These are phyloP conservation scores for Penicillium sp. DNA, from an alignment of 2,329 filamentous ascomycete genomes.

Conservation along the genomic window DNA sequence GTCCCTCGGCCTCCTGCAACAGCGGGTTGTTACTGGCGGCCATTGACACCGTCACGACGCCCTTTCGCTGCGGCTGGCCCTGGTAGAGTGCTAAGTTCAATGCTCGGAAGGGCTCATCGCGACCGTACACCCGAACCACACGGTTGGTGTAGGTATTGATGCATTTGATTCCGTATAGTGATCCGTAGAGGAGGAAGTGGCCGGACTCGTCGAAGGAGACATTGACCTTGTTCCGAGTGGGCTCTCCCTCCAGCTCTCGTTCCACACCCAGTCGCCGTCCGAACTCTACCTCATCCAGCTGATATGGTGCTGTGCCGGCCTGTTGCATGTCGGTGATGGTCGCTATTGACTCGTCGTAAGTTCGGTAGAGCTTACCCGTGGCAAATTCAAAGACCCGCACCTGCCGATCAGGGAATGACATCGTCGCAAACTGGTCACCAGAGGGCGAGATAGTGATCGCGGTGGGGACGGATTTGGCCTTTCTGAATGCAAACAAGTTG, in stretches of 20 bases:
- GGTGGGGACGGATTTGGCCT: slow-evolving; percentile 77
- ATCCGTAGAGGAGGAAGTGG: slow-evolving; percentile 91
- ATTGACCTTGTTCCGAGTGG: slow-evolving; percentile 67
- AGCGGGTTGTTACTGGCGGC: slow-evolving; percentile 91
- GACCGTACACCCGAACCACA: slow-evolving; percentile 82
- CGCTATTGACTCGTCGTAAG: slow-evolving; percentile 89
- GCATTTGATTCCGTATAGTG: slow-evolving; percentile 86
- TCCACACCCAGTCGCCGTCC: slow-evolving; percentile 82
- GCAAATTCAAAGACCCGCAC: slow-evolving; percentile 90
- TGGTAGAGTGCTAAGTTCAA: slow-evolving; percentile 86
- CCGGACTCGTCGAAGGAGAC: slow-evolving; percentile 94
- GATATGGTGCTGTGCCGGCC: slow-evolving; percentile 74
- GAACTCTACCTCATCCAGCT: slow-evolving; percentile 87
- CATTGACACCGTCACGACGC: slow-evolving; percentile 91
- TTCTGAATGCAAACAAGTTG: slow-evolving; percentile 95
- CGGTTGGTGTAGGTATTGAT: slow-evolving; percentile 94
- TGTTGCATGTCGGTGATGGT: slow-evolving; percentile 94
- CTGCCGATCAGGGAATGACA: slow-evolving; percentile 90
- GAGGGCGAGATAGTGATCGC: slow-evolving; percentile 81
- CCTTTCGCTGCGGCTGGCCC: slow-evolving; percentile 91
- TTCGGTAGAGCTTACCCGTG: slow-evolving; percentile 79
- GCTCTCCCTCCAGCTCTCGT: slow-evolving; percentile 71
- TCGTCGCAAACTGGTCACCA: slow-evolving; percentile 77
- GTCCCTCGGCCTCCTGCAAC: slow-evolving; percentile 81
- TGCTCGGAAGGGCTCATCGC: slow-evolving; percentile 80